These are phyloP conservation scores for Colletotrichum theobromicola DNA, from an alignment of 2,329 filamentous ascomycete genomes.

Conservation along the genomic window DNA sequence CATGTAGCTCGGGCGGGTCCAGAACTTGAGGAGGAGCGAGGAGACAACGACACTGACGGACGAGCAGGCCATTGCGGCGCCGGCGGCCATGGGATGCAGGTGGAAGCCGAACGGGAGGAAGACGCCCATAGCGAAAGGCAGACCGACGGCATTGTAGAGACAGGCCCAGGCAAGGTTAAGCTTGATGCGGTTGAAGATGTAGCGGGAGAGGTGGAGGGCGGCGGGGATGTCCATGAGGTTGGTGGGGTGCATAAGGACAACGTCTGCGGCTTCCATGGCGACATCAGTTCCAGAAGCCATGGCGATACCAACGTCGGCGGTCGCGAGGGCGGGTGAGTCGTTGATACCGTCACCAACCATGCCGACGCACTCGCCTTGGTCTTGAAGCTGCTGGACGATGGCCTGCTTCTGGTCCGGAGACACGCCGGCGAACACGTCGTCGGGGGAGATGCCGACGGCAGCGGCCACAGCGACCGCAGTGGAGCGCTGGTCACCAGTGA, in stretches of 20 bases:
- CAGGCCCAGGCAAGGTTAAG: constrained; percentile 93
- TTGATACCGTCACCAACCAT: constrained; percentile 99
- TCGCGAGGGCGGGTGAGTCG: constrained; percentile 92
- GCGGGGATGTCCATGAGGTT: constrained; percentile 94
- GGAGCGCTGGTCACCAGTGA: constrained; percentile 88
- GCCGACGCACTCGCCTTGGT: constrained; percentile 77
- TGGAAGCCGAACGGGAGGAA: constrained; percentile 89
- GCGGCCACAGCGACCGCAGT: constrained; percentile 85
- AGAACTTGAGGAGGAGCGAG: constrained; percentile 84
- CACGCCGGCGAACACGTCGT: constrained; percentile 84
- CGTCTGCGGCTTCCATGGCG: constrained; percentile 94
- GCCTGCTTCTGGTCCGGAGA: constrained; percentile 90
- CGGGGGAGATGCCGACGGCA: constrained; percentile 77
- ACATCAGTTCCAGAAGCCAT: constrained; percentile 94
- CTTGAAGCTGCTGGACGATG: constrained; percentile 81
- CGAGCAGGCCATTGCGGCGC: constrained; percentile 90
- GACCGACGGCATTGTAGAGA: constrained; percentile 86
- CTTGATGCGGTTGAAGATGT: constrained; percentile 92
- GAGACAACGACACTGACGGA: constrained; percentile 89
- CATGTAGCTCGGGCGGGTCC: constrained; percentile 88
- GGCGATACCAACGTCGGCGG: constrained; percentile 90
- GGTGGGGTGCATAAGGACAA: constrained; percentile 93
- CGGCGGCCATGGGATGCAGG: constrained; percentile 92
- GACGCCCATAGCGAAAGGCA: constrained; percentile 96
- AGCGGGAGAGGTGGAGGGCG: constrained; percentile 78